Conservation (phyloP, 192 early-diverging fungal species). For the Allomyces javanicus region DNA sequence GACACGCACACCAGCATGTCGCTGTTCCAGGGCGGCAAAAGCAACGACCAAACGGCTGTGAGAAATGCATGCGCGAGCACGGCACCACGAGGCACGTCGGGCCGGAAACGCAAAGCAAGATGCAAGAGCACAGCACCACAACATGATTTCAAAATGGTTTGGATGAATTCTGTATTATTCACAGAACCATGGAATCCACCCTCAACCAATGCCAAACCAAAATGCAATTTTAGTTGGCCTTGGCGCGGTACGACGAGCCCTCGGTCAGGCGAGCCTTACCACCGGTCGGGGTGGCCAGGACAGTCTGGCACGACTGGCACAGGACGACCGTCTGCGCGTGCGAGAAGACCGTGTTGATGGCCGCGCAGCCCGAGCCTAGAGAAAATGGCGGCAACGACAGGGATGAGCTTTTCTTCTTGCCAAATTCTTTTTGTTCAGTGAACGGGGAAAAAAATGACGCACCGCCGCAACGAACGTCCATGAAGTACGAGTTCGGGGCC, state of each 20-base stretch:
- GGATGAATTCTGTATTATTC: too few relatives aligned
- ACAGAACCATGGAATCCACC: too few relatives aligned
- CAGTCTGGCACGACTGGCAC: conserved; percentile 86
- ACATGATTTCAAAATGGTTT: too few relatives aligned
- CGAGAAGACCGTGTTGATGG: conserved; percentile 97
- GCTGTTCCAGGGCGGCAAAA: too few relatives aligned
- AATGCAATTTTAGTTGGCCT: conserved; percentile 3
- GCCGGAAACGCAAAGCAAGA: too few relatives aligned
- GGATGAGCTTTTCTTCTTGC: background rate
- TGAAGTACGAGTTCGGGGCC: conserved; percentile 94
- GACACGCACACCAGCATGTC: too few relatives aligned
- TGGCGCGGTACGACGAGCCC: conserved; percentile 13
- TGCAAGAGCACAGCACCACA: too few relatives aligned
- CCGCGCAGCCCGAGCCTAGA: conserved; percentile 50
- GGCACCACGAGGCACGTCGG: too few relatives aligned
- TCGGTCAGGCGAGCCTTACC: conserved; percentile 92
- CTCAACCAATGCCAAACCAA: background rate
- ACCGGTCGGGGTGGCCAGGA: conserved; percentile 98
- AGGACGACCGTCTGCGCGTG: conserved; percentile 98
- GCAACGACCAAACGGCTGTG: too few relatives aligned
- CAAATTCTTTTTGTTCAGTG: too few relatives aligned
- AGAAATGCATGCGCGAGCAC: too few relatives aligned
- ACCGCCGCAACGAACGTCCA: conserved; percentile 95
- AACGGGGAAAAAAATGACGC: background rate
- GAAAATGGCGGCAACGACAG: background rate